These are phyloP conservation scores for Penicillium janthinellum DNA, from an alignment of 2,329 filamentous ascomycete genomes.

Conservation along the genomic window DNA sequence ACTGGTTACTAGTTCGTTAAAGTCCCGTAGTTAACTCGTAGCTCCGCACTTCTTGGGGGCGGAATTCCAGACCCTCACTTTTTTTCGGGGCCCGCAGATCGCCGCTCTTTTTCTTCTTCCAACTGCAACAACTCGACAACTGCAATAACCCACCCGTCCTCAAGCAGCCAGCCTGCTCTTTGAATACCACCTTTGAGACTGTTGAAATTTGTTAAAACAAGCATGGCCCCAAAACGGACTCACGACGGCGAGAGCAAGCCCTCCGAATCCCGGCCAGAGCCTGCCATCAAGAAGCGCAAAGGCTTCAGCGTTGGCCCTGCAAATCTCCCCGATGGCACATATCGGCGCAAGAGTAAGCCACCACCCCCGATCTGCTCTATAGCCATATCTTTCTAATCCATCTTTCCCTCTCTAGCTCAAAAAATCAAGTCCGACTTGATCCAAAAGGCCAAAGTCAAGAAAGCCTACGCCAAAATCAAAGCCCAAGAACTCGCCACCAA, in stretches of 20 bases:
- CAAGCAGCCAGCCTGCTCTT: background rate
- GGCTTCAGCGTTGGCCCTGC: conserved; percentile 86
- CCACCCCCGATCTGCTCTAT: background rate
- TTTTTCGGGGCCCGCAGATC: conserved; percentile 17
- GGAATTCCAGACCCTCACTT: conserved; percentile 8
- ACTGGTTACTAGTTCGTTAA: too few relatives aligned
- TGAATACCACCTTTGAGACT: background rate
- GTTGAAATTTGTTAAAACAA: conserved; percentile 8
- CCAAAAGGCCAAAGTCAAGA: conserved; percentile 89
- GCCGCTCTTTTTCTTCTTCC: conserved; percentile 22
- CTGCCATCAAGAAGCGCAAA: conserved; percentile 58
- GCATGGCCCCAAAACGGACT: conserved; percentile 64
- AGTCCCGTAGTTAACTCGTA: background rate
- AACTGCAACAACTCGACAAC: conserved; percentile 2
- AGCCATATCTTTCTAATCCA: background rate
- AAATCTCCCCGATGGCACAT: conserved; percentile 86
- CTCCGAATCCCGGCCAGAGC: conserved; percentile 31
- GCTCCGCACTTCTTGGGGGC: background rate
- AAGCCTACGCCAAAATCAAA: conserved; percentile 87
- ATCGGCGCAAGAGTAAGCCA: conserved; percentile 71
- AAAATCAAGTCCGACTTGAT: conserved; percentile 90
- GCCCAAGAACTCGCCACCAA: conserved; percentile 54
- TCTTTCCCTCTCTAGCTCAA: conserved; percentile 58
- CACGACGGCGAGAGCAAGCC: conserved; percentile 47
- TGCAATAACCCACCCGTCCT: conserved; percentile 2